Evolutionary conservation across 495 filamentous ascomycete genomes (phyloP), one percentile per base, ranked within the genome.

Genomic region (Penicillium lividum): DNA sequence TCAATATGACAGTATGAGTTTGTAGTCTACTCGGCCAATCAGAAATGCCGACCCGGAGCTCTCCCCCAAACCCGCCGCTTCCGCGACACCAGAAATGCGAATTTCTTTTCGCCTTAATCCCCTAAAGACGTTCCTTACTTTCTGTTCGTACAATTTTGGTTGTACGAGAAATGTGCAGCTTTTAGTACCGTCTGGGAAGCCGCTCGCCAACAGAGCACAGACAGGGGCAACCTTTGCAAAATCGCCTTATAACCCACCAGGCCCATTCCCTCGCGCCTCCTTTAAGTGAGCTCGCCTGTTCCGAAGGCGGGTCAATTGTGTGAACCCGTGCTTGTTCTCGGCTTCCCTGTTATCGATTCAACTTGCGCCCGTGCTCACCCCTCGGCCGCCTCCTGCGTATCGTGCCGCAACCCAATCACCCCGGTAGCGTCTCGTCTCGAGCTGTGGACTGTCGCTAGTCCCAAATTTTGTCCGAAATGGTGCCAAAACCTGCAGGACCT

Each of bases 11-110:
- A 34, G 7, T 25, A 22, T 18, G 38, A 29, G 49, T 57, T 46
- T 53, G 58, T 58, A 36, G 57, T 45, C 31, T 30, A 34, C 51
- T 31, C 44, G 50, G 61, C 75, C 73, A 78, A 75, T 78, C 28
- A 68, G 40, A 62, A 56, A 38, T 18, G 28, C 57, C 54, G 47
- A 63, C 54, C 49, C 54, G 52, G 58, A 56, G 53, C 61, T 56
- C 62, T 69, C 61, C 65, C 70, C 64, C 22, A 22, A 76, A 73
- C 66, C 65, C 73, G 72, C 68, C 67, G 67, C 64, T 57, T 70
- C 68, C 70, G 72, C 42, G 45, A 30, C 51, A 60, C 43, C 38
- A 40, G 38, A 40, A 40, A 40, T 40, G 15, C 38, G 38, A 13
- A 40, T 40, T n/a, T 40, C 38, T 7, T 7, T 13, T 40, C 13